phyloP scores from a whole-genome alignment of 345 rosid genomes.

The Linum trigynum region DNA sequence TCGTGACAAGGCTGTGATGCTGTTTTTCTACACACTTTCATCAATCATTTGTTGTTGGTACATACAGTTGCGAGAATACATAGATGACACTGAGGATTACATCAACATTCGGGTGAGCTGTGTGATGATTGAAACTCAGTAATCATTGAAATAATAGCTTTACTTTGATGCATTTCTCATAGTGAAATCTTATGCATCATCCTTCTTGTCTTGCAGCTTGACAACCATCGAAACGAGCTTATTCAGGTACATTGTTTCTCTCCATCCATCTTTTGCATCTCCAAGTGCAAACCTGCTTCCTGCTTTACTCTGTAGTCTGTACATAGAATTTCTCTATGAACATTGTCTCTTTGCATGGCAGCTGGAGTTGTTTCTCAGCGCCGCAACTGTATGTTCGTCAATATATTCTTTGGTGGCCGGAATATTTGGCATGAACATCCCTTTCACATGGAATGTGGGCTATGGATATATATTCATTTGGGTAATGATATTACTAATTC shows the following conservation, averaged over 20 bases:
- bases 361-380: conserved; percentile 43
- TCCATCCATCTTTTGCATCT: background rate
- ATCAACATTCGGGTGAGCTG: conserved; percentile 78
- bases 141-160: background rate
- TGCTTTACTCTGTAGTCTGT: background rate
- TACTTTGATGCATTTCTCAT: conserved; percentile 3
- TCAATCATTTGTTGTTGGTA: background rate
- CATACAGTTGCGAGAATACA: conserved; percentile 87
- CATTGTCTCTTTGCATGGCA: conserved; percentile 4
- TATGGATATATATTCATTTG: conserved; percentile 44
- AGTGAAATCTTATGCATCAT: background rate
- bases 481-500: conserved; percentile 25
- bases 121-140: background rate
- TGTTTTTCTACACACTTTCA: background rate
- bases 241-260: conserved; percentile 57
- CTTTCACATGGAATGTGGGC: conserved; percentile 28
- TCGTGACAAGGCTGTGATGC: background rate
- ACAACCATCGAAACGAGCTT: conserved; percentile 27
- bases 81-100: conserved; percentile 95
- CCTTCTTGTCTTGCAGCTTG: background rate
- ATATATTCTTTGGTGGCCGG: conserved; percentile 43
- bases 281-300: too few species aligned
- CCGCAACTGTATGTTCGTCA: conserved; percentile 41
- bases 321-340: conserved; percentile 4
- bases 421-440: conserved; percentile 49